phyloP scores from a whole-genome alignment of 345 rosid species.

The Jatropha curcas region DNA sequence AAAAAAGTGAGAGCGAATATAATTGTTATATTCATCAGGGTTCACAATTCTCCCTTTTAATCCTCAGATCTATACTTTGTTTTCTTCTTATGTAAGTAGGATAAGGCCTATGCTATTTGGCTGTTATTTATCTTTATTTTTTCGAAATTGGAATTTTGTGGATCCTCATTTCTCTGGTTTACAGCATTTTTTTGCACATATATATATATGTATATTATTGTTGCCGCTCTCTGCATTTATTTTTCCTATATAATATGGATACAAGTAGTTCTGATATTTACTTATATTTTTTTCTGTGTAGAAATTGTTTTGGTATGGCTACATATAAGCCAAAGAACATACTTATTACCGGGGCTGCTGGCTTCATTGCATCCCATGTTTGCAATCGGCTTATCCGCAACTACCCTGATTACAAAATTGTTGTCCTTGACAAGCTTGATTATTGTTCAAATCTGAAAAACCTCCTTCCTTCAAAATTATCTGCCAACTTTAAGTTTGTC shows the following conservation, averaged over 20 bases:
- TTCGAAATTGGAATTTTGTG: not conserved
- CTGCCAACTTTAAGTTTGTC: slow-evolving; percentile 76
- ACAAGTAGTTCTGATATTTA: not conserved
- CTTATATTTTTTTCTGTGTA: slow-evolving; percentile 1
- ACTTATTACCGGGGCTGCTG: slow-evolving; percentile 87
- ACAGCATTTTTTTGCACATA: not conserved
- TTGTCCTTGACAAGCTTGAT: slow-evolving; percentile 86
- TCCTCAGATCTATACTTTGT: not conserved
- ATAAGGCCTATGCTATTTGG: not conserved
- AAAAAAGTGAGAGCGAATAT: too few species aligned
- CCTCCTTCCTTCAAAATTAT: slow-evolving; percentile 60
- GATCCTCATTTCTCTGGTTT: not conserved
- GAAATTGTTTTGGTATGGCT: slow-evolving; percentile 30
- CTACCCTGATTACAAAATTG: slow-evolving; percentile 84
- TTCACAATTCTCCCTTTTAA: not conserved
- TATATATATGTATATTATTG: not conserved
- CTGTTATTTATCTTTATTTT: not conserved
- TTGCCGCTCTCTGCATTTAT: not conserved
- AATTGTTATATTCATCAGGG: not conserved
- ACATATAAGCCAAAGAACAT: slow-evolving; percentile 73
- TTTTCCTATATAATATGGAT: not conserved
- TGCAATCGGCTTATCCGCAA: slow-evolving; percentile 66
- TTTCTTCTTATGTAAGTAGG: not conserved
- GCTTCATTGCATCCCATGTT: slow-evolving; percentile 86
- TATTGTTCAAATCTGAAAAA: slow-evolving; percentile 86